A percentile compares a stretch with the other conserved stretches of the same genome.
Evolutionary conservation across 176 grass and related monocot species (phyloP).

Genomic region (Guadua angustifolia): DNA sequence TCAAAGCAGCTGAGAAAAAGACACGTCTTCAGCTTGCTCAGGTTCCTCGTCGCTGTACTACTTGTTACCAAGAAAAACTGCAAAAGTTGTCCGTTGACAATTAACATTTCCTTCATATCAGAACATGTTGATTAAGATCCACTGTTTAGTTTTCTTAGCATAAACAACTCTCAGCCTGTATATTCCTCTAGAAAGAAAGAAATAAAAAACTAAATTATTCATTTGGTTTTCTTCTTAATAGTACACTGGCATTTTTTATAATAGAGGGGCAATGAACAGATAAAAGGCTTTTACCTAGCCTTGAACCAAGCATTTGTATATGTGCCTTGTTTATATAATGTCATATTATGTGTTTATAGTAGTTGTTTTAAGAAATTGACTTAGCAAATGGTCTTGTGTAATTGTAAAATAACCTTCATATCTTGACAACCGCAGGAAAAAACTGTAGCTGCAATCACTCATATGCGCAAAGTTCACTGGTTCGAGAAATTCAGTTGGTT

Average conservation of each 20-base stretch:
- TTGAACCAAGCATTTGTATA: conserved; percentile 7
- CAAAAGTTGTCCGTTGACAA: background rate
- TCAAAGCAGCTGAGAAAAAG: conserved; percentile 99
- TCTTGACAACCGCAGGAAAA: conserved; percentile 72
- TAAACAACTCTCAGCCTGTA: conserved; percentile 2
- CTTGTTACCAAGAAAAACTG: background rate
- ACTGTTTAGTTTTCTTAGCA: conserved; percentile 13
- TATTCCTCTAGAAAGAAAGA: background rate
- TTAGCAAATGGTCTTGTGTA: background rate
- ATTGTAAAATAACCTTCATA: conserved; percentile 21
- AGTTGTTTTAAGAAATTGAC: conserved; percentile 14
- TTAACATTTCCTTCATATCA: conserved; percentile 18
- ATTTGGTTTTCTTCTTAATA: conserved; percentile 35
- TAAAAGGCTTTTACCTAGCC: conserved; percentile 3
- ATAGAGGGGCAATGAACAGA: conserved; percentile 7
- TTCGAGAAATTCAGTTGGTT: conserved; percentile 99
- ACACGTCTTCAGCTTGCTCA: conserved; percentile 92
- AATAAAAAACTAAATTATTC: background rate
- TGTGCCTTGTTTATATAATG: background rate
- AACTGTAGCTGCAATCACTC: conserved; percentile 93
- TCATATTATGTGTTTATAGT: conserved; percentile 4
- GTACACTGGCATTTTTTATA: background rate
- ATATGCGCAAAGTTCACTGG: conserved; percentile 99
- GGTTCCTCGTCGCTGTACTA: conserved; percentile 46
- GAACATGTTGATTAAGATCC: conserved; percentile 20